These are phyloP conservation scores for Xylariaceae sp. DNA, from an alignment of 2,329 filamentous ascomycete species.

Conservation along the genomic window DNA sequence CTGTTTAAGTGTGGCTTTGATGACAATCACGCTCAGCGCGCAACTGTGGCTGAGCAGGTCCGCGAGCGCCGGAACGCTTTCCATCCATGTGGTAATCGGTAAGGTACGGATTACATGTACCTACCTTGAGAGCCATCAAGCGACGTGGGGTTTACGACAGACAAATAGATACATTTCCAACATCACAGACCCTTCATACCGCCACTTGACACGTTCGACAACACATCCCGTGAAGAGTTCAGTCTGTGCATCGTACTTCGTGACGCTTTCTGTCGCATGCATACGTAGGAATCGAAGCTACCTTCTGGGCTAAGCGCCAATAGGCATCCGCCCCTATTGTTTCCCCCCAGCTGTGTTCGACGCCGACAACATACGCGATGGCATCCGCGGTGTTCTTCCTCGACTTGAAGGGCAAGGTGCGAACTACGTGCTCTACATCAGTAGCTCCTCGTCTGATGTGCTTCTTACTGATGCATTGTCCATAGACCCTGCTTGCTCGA, in stretches of 20 bases:
- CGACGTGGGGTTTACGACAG: slow-evolving; percentile 21
- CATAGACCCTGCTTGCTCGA: slow-evolving; percentile 89
- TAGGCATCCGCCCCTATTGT: slow-evolving; percentile 25
- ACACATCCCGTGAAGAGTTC: slow-evolving; percentile 3
- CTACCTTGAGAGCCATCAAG: slow-evolving; percentile 7
- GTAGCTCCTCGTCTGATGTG: neutral
- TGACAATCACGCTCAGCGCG: neutral
- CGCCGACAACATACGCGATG: slow-evolving; percentile 53
- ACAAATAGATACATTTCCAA: slow-evolving; percentile 12
- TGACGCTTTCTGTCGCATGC: slow-evolving; percentile 9
- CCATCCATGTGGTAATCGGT: neutral
- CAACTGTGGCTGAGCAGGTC: slow-evolving; percentile 14
- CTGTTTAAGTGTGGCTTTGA: slow-evolving; percentile 4
- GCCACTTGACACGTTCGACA: slow-evolving; percentile 11
- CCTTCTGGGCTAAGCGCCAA: slow-evolving; percentile 30
- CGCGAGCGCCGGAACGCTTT: neutral
- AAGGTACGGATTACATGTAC: neutral
- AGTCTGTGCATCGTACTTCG: slow-evolving; percentile 6
- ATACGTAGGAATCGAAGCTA: slow-evolving; percentile 13
- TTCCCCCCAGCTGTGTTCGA: slow-evolving; percentile 20
- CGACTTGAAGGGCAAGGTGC: slow-evolving; percentile 98
- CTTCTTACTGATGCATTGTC: slow-evolving; percentile 9
- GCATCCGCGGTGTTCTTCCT: slow-evolving; percentile 98
- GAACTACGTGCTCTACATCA: slow-evolving; percentile 18
- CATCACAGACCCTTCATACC: slow-evolving; percentile 1